These are phyloP conservation scores for Lecanicillium sp. DNA, from an alignment of 2,329 filamentous ascomycete genomes.

Conservation along the genomic window DNA sequence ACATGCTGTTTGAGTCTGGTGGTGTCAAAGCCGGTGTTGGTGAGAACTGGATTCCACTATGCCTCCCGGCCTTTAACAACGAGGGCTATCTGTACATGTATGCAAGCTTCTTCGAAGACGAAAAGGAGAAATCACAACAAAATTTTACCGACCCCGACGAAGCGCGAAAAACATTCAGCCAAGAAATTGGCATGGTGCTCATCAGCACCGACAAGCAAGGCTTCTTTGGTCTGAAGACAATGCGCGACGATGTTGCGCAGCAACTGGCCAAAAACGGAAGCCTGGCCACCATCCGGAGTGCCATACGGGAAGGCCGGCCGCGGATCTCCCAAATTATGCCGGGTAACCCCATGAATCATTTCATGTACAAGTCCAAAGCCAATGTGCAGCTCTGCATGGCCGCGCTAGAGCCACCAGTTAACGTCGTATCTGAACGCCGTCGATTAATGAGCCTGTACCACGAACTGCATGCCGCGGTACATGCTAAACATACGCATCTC, in stretches of 20 bases:
- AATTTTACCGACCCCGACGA: constrained; percentile 45
- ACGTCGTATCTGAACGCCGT: constrained; percentile 51
- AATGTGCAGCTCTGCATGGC: constrained; percentile 98
- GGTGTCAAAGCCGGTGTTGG: constrained; percentile 84
- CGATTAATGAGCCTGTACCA: constrained; percentile 81
- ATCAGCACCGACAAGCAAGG: constrained; percentile 91
- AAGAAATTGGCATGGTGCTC: constrained; percentile 82
- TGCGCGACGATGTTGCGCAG: constrained; percentile 56
- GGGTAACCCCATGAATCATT: constrained; percentile 77
- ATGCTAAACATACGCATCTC: constrained; percentile 74
- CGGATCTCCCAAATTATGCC: constrained; percentile 69
- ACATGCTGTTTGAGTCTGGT: constrained; percentile 96
- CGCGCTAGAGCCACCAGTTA: constrained; percentile 65
- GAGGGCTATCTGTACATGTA: constrained; percentile 98
- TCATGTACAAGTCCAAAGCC: constrained; percentile 87
- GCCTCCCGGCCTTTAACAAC: constrained; percentile 94
- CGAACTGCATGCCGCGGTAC: constrained; percentile 75
- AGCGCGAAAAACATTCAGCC: constrained; percentile 58
- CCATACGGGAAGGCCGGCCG: constrained; percentile 66
- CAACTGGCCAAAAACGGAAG: constrained; percentile 72
- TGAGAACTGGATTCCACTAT: constrained; percentile 96
- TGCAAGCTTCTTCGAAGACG: constrained; percentile 80
- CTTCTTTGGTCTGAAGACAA: constrained; percentile 81
- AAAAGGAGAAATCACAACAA: constrained; percentile 29
- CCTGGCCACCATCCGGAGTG: constrained; percentile 66